Conservation (phyloP, 768 basidiomycete genomes). For the Obba rivulosa region DNA sequence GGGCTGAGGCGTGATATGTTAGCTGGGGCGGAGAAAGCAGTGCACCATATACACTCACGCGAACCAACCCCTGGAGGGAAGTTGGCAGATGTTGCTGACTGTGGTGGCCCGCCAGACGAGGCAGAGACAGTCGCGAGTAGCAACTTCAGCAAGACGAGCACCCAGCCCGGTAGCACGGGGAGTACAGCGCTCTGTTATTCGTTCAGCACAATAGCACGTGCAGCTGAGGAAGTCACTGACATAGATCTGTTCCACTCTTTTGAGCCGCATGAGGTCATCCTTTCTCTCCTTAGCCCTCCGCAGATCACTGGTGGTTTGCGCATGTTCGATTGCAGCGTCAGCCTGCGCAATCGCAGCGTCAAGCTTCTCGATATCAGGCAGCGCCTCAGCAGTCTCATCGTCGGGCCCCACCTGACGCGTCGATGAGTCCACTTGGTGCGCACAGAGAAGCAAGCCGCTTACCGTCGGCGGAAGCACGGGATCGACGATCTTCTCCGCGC, state of each 20-base stretch:
- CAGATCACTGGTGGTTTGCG: conserved; percentile 45
- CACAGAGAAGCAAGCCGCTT: conserved; percentile 2
- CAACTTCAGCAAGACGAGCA: conserved; percentile 88
- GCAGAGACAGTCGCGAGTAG: conserved; percentile 91
- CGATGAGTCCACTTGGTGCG: background rate
- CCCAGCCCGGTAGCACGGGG: conserved; percentile 83
- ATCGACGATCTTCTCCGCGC: conserved; percentile 52
- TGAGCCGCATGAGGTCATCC: conserved; percentile 82
- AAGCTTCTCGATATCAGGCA: conserved; percentile 67
- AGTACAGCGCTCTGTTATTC: conserved; percentile 67
- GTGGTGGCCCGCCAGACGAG: conserved; percentile 55
- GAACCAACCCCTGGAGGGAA: conserved; percentile 70
- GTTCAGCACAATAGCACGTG: background rate
- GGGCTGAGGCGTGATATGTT: conserved; percentile 33
- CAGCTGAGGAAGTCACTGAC: conserved; percentile 33
- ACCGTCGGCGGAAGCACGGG: conserved; percentile 29
- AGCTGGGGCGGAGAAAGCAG: background rate
- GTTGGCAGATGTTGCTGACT: conserved; percentile 60
- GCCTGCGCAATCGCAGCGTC: conserved; percentile 74
- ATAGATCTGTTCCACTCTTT: conserved; percentile 90
- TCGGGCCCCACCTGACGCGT: conserved; percentile 21
- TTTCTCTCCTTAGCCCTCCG: conserved; percentile 61
- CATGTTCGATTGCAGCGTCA: conserved; percentile 42
- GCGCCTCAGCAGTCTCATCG: conserved; percentile 61
- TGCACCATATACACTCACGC: conserved; percentile 35